Evolutionary conservation across 129 eudicot species (phyloP).

Genomic region (Centrapalus pauciflorus): DNA sequence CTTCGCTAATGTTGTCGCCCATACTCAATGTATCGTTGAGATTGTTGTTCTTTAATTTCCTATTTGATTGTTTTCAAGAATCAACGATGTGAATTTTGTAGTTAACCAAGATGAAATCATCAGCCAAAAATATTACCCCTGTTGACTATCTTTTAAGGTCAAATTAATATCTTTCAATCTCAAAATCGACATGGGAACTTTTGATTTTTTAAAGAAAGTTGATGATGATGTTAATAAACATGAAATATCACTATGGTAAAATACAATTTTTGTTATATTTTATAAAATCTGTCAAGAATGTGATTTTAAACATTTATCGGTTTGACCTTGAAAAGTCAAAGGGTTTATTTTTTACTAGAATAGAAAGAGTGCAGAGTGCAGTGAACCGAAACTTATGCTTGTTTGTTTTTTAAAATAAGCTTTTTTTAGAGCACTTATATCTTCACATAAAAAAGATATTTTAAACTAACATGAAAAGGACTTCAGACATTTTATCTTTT

Average conservation of each 20-base stretch:
- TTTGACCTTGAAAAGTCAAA: conserved; percentile 17
- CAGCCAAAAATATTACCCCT: not conserved
- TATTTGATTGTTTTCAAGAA: conserved; percentile 19
- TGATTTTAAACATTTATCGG: not conserved
- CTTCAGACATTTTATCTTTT: too few species aligned
- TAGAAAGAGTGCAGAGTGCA: too few species aligned
- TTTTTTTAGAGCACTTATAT: too few species aligned
- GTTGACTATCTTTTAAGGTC: not conserved
- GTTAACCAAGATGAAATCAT: not conserved
- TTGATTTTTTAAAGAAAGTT: not conserved
- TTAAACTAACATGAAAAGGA: too few species aligned
- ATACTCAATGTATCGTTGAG: conserved; percentile 50
- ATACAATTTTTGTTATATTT: not conserved
- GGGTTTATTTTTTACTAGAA: too few species aligned
- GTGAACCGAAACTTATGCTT: conserved; percentile 24
- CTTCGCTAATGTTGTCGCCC: conserved; percentile 44
- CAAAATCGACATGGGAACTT: not conserved
- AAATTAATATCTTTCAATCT: not conserved
- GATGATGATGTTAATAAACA: not conserved
- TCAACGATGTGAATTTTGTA: not conserved
- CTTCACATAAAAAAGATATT: too few species aligned
- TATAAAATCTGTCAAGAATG: not conserved
- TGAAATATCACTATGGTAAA: not conserved
- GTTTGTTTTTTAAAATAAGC: too few species aligned
- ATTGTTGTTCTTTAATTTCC: conserved; percentile 75